Evolutionary conservation across 768 basidiomycete species (phyloP).

Genomic region (Serendipita sp.): DNA sequence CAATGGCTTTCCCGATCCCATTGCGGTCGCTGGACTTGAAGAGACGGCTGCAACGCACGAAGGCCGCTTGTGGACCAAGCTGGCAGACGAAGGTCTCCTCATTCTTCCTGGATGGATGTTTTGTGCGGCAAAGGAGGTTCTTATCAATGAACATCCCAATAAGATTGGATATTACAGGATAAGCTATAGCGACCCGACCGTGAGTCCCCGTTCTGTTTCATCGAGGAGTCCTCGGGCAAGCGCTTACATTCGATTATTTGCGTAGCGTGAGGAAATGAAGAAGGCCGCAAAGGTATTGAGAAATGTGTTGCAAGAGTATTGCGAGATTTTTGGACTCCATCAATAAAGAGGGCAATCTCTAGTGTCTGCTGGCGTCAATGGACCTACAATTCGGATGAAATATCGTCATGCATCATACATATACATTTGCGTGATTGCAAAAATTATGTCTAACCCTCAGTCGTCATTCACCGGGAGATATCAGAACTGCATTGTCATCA

Average conservation of each 20-base stretch:
- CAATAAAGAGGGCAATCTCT: too few relatives aligned
- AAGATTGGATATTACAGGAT: constrained; percentile 38
- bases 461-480: too few relatives aligned
- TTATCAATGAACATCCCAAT: not conserved
- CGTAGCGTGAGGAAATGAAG: constrained; percentile 23
- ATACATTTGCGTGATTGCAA: too few relatives aligned
- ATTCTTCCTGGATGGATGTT: constrained; percentile 43
- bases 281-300: constrained; percentile 34
- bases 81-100: constrained; percentile 47
- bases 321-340: not conserved
- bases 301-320: constrained; percentile 19
- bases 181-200: constrained; percentile 39
- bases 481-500: too few relatives aligned
- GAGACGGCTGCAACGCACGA: constrained; percentile 23
- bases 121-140: constrained; percentile 10
- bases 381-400: too few relatives aligned
- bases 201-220: constrained; percentile 16
- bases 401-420: too few relatives aligned
- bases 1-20: constrained; percentile 33
- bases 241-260: not conserved
- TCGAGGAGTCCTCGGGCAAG: not conserved
- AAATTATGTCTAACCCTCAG: too few relatives aligned
- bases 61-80: constrained; percentile 39
- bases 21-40: constrained; percentile 17
- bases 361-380: too few relatives aligned